Base-by-base conservation (phyloP, 2,329 filamentous ascomycete genomes). In the Penicillium sp. region DNA sequence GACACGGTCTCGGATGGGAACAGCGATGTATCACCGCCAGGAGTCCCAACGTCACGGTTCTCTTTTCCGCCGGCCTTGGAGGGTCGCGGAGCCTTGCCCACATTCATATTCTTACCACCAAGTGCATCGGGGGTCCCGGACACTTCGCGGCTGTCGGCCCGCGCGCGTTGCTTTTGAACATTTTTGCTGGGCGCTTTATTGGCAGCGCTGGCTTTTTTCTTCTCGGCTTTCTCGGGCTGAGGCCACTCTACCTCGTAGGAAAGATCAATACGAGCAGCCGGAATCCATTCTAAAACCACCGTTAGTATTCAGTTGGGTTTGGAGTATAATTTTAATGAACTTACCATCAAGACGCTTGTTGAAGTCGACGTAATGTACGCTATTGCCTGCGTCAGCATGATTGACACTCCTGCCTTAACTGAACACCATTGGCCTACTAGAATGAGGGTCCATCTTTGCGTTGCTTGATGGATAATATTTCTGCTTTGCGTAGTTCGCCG, bases 351-450 rank as follows among this genome's bases (percentile, higher is more conserved):
- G 71, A 73, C 81, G 80, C 57, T 97, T 97, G 71, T 97, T 97
- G 79, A 96, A 97, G 59, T 94, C 94, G 61, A 95, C 88, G 64
- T 96, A 97, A 66, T 97, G 94, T 58, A 94, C 94, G 67, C 70
- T 74, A 36, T 8, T 17, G 4, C 7, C 20, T 11, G 45, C 53
- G 54, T 59, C 37, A 57, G 49, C 39, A 47, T 7, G 9, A 23
- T 23, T 23, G 21, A 27, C 10, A 27, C 11, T 27, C 14, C 25
- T n/a, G 4, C 11, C 7, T 23, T 11, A 23, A 23, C 21, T 7
- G 7, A 27, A 7, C n/a, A n/a, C n/a, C n/a, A n/a, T 13, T 17
- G 20, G 57, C 70, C 37, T 65, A 74, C 71, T 96, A 96, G 62
- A 91, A 96, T 39, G 87, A 86, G 26, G 87, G 84, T 11, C 86